Conservation (phyloP, 306 rosid species). For the Gynostemma pentaphyllum region DNA sequence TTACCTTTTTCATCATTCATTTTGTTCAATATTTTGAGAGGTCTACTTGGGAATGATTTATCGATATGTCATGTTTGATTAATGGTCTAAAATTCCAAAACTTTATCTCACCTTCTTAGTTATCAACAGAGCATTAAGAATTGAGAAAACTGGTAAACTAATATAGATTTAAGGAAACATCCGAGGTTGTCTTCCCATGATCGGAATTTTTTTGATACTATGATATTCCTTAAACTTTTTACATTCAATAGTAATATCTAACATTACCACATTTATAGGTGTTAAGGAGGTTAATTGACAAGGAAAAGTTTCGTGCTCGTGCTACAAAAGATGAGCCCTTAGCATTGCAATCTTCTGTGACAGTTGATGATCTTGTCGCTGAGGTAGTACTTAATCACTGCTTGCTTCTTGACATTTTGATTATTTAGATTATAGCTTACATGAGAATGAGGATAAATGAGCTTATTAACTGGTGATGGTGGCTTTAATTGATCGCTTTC, state of each 20-base stretch:
- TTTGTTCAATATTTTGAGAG: neutral
- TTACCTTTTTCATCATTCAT: neutral
- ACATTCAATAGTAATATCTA: neutral
- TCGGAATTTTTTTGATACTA: neutral
- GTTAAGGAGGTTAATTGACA: slow-evolving; percentile 53
- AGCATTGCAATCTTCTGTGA: slow-evolving; percentile 50
- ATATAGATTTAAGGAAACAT: neutral
- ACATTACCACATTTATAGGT: slow-evolving; percentile 32
- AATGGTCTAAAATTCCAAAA: neutral
- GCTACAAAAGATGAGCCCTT: slow-evolving; percentile 67
- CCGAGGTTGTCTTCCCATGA: neutral
- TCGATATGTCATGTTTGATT: neutral
- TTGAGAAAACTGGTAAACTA: neutral
- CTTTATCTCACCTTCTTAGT: no score
- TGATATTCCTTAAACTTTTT: neutral
- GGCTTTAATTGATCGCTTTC: slow-evolving; percentile 8
- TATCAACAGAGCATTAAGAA: neutral
- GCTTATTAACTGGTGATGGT: slow-evolving; percentile 64
- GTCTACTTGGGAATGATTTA: neutral
- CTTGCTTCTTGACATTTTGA: slow-evolving; percentile 1
- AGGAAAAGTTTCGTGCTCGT: slow-evolving; percentile 31
- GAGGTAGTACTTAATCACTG: slow-evolving; percentile 47
- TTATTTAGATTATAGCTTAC: neutral
- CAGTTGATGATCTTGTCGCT: slow-evolving; percentile 50
- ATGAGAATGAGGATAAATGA: slow-evolving; percentile 17